A percentile compares a stretch with the other conserved stretches of the same genome.
Conservation (phyloP, 192 early-diverging fungal species). For the Mycoemilia scoparia region DNA sequence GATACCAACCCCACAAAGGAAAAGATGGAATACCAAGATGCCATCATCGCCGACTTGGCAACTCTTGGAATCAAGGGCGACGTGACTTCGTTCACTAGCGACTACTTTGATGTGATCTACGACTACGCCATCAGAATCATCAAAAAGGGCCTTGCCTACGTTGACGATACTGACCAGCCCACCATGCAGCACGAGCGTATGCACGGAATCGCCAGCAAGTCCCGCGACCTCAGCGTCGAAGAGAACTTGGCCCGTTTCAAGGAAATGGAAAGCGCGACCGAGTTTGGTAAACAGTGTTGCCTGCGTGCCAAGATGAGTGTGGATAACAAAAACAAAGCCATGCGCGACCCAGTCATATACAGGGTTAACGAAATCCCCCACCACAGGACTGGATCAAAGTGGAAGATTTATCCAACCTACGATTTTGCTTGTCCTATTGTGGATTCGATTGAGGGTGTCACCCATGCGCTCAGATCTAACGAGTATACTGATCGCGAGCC, state of each 20-base stretch:
- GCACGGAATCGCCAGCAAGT: constrained; percentile 59
- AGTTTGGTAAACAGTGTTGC: constrained; percentile 62
- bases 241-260: constrained; percentile 81
- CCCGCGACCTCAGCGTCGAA: constrained; percentile 69
- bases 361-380: constrained; percentile 79
- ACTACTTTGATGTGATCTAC: constrained; percentile 79
- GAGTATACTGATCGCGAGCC: constrained; percentile 97
- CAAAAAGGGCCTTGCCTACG: constrained; percentile 76
- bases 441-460: constrained; percentile 91
- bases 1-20: constrained; percentile 98
- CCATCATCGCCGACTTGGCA: constrained; percentile 85
- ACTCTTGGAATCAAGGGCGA: constrained; percentile 72
- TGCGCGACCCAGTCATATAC: constrained; percentile 96
- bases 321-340: constrained; percentile 68
- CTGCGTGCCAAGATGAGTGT: constrained; percentile 92
- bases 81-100: constrained; percentile 70
- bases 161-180: constrained; percentile 72
- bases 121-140: constrained; percentile 71
- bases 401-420: constrained; percentile 97
- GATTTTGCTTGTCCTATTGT: constrained; percentile 97
- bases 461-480: constrained; percentile 90
- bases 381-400: constrained; percentile 73
- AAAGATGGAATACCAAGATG: constrained; percentile 87
- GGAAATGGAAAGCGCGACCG: constrained; percentile 79
- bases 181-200: constrained; percentile 81